These are phyloP conservation scores for Claviceps sp. DNA, from an alignment of 2,329 filamentous ascomycete species.

Conservation along the genomic window DNA sequence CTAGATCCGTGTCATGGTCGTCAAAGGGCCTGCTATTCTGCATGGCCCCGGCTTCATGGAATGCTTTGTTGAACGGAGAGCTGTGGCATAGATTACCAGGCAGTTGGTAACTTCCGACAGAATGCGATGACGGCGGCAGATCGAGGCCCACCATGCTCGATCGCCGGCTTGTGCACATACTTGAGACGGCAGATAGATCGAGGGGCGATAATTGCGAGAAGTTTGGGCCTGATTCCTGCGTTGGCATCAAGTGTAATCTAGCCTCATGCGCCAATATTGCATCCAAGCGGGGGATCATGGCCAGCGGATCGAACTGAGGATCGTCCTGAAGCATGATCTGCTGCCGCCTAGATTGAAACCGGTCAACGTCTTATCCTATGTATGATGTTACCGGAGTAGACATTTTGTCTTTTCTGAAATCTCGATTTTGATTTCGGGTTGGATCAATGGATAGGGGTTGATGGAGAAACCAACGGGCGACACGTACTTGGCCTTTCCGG, in stretches of 20 bases:
- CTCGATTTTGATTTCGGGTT: background rate
- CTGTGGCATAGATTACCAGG: constrained; percentile 21
- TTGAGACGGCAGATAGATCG: constrained; percentile 15
- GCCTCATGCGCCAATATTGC: constrained; percentile 23
- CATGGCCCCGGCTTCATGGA: constrained; percentile 9
- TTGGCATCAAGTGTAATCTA: constrained; percentile 20
- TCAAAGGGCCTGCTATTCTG: constrained; percentile 20
- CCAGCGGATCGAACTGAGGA: constrained; percentile 48
- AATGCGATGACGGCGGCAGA: constrained; percentile 22
- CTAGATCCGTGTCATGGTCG: constrained; percentile 26
- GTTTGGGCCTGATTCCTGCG: constrained; percentile 23
- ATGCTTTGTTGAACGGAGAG: constrained; percentile 15
- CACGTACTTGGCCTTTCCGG: constrained; percentile 57
- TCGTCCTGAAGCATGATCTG: constrained; percentile 73
- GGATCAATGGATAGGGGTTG: background rate
- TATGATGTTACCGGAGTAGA: background rate
- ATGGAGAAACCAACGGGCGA: constrained; percentile 14
- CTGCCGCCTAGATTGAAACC: constrained; percentile 40
- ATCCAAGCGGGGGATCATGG: constrained; percentile 17
- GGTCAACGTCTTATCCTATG: too few species aligned
- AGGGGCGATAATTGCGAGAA: constrained; percentile 33
- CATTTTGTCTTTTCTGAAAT: background rate
- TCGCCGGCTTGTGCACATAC: constrained; percentile 16
- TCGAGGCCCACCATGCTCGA: constrained; percentile 18
- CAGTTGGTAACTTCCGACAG: constrained; percentile 18